Evolutionary conservation across 257 asterid genomes (phyloP), one percentile per base, ranked within the genome.

Genomic region (Plantago major): DNA sequence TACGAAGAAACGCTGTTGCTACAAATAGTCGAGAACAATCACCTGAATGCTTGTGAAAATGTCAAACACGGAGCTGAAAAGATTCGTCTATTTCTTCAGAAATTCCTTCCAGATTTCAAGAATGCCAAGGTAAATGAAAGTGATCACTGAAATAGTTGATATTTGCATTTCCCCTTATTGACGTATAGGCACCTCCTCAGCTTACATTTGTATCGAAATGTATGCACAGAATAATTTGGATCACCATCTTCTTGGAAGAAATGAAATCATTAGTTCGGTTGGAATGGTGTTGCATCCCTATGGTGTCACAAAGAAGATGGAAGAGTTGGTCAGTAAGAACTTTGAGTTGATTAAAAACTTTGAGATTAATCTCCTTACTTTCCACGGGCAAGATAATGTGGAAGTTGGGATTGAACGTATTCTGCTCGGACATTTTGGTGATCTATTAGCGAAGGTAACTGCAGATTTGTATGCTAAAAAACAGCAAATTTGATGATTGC

Each of bases 251-350:
- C 87, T 89, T 66, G 95, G 94, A 42, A 57, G 71, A 72, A 61
- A 48, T 69, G 79, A 73, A 71, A 84, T 72, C 52, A 61, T 55
- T 54, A 62, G 65, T 44, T 49, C 37, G 40, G 77, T 45, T 40
- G 80, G 72, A 43, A 45, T 74, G 26, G 71, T 70, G 49, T 76
- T 89, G 77, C 91, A 71, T 64, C 96, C 92, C 46, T 76, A 46
- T 62, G 91, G 95, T 38, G 83, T 93, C 52, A 93, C 90, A 3
- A 67, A 60, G 68, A 81, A 89, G 75, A 83, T 93, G 99, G 89
- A 80, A 69, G 76, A 78, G 72, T 62, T 80, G 74, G 76, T 85
- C 60, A 55, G 60, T 62, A 77, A 67, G 26, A 85, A 85, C 74
- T 87, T 89, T 56, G 70, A 78, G 75, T 64, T 85, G 62, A 60